phyloP scores from a whole-genome alignment of 495 filamentous ascomycete species.

The Neurospora sp. region DNA sequence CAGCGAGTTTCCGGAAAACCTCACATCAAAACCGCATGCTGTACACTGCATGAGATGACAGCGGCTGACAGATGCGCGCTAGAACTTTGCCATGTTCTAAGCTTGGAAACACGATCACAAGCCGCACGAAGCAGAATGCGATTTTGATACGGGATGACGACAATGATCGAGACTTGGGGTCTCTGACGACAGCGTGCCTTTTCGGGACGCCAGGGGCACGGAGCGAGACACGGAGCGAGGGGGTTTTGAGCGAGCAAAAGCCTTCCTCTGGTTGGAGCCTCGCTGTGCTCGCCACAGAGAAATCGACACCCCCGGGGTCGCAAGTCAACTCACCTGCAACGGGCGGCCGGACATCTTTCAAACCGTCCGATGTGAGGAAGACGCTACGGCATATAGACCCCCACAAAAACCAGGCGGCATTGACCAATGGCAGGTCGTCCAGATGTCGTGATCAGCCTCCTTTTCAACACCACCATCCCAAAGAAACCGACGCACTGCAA shows the following conservation, averaged over 20 bases:
- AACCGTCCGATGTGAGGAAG: background rate
- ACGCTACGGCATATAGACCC: constrained; percentile 6
- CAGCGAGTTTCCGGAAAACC: background rate
- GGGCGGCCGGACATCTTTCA: background rate
- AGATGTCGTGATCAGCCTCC: constrained; percentile 28
- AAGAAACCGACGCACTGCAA: constrained; percentile 2
- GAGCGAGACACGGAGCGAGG: background rate
- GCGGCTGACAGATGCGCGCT: background rate
- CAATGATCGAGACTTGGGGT: background rate
- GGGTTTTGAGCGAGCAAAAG: background rate
- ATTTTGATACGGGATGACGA: background rate
- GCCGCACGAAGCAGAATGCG: background rate
- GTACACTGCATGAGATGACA: background rate
- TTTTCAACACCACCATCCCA: constrained; percentile 25
- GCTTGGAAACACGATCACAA: background rate
- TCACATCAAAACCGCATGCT: background rate
- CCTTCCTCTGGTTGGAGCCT: background rate
- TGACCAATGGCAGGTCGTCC: constrained; percentile 19
- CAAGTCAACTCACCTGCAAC: background rate
- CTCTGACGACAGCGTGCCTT: background rate
- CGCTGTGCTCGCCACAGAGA: background rate
- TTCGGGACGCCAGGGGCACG: background rate
- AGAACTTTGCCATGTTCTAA: background rate
- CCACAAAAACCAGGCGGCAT: constrained; percentile 14
- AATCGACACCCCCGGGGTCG: background rate